These are phyloP conservation scores for Penicillium fimorum DNA, from an alignment of 495 filamentous ascomycete species.

Conservation along the genomic window DNA sequence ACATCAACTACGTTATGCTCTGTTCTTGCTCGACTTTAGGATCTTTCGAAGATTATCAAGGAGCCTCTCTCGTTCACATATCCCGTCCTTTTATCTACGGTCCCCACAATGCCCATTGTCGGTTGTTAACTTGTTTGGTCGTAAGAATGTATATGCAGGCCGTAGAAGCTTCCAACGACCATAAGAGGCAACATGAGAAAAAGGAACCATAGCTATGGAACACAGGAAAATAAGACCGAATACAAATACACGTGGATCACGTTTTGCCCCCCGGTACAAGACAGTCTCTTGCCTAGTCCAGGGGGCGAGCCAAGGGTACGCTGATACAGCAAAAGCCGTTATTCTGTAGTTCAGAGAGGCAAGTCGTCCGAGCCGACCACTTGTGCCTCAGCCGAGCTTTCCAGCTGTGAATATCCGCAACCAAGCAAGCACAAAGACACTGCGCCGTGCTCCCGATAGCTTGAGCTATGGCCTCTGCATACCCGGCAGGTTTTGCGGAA, in stretches of 20 bases:
- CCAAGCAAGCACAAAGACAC: slow-evolving; percentile 18
- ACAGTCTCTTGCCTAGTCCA: slow-evolving; percentile 20
- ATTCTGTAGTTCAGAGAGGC: slow-evolving; percentile 12
- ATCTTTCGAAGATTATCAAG: background rate
- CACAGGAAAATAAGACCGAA: slow-evolving; percentile 13
- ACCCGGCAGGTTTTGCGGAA: slow-evolving; percentile 2
- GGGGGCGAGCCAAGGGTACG: slow-evolving; percentile 8
- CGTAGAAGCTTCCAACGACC: slow-evolving; percentile 9
- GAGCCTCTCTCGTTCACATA: background rate
- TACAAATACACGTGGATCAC: slow-evolving; percentile 26
- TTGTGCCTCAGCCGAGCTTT: slow-evolving; percentile 10
- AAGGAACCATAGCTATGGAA: slow-evolving; percentile 1
- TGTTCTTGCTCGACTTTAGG: background rate
- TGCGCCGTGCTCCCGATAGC: slow-evolving; percentile 14
- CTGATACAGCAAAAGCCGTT: slow-evolving; percentile 20
- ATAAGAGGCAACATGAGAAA: slow-evolving; percentile 5
- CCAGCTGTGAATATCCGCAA: slow-evolving; percentile 23
- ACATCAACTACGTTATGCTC: background rate
- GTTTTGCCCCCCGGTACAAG: slow-evolving; percentile 15
- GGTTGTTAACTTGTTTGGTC: background rate
- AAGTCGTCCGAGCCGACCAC: slow-evolving; percentile 19
- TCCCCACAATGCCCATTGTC: slow-evolving; percentile 9
- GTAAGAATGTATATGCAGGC: slow-evolving; percentile 8
- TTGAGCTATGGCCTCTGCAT: slow-evolving; percentile 16
- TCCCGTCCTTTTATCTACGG: background rate